Evolutionary conservation across 2,329 filamentous ascomycete genomes (phyloP), one percentile per base, ranked within the genome.

Genomic region (Botrytis paeoniae): DNA sequence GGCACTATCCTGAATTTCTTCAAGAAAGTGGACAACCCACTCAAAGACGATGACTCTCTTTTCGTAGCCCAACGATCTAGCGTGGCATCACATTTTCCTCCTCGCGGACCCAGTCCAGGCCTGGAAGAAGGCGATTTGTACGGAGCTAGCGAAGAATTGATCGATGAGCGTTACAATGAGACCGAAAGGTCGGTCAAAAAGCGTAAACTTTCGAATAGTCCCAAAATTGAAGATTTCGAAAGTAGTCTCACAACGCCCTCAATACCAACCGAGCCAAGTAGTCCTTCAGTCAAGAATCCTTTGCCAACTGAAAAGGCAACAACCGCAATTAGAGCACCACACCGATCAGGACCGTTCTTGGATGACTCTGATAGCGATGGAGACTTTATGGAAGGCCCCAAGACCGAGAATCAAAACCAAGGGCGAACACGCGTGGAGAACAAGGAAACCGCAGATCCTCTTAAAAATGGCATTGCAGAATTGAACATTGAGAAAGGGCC

Each of bases 1-100:
- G 85, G 85, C 10, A 93, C 90, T 75, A 93, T 94, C 45, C 82
- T 93, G 22, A 93, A 83, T 75, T 94, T 93, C 81, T 94, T 94
- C 80, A 90, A 92, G 78, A 94, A 93, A 79, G 85, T 88, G 0
- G 86, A 87, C 20, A 82, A 82, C 0, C 82, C 78, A 18, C 39
- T 80, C 70, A 83, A 86, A 73, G 86, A 91, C 75, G 70, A 72
- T 32, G 84, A 89, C 72, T 84, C 85, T 32, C 85, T 92, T 16
- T 92, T 93, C 72, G 81, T 85, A 4, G 82, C 84, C 37, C 81
- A 78, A 73, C 77, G 76, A 74, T 80, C 74, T 74, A 76, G 76
- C 70, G 73, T n/a, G 22, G 32, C 10, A 43, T 4, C 41, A 9
- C 29, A 64, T 1, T 41, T 62, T 32, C 62, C 37, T 29, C 45